These are phyloP conservation scores for Aethionema arabicum DNA, from an alignment of 345 rosid species.

Conservation along the genomic window DNA sequence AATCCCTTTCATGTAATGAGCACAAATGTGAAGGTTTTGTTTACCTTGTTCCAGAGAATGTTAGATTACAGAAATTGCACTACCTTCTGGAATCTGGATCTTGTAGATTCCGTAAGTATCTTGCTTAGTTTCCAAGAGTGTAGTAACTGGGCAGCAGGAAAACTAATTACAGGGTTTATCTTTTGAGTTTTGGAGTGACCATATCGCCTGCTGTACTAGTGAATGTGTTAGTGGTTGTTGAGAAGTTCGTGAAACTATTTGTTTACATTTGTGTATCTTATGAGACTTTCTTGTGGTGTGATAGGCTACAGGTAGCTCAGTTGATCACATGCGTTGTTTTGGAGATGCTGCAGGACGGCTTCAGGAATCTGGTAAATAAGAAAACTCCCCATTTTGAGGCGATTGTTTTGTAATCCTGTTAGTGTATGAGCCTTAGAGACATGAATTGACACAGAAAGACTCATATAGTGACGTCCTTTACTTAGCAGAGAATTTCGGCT, in stretches of 20 bases:
- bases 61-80: background rate
- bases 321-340: slow-evolving; percentile 83
- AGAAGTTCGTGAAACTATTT: background rate
- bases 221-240: slow-evolving; percentile 10
- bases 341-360: slow-evolving; percentile 77
- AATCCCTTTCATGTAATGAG: background rate
- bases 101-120: slow-evolving; percentile 6
- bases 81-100: background rate
- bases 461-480: no score
- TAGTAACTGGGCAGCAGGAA: background rate
- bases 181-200: background rate
- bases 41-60: background rate
- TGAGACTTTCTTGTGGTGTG: slow-evolving; percentile 19
- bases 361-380: slow-evolving; percentile 66
- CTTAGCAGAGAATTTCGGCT: no score
- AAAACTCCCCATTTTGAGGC: background rate
- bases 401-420: background rate
- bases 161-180: background rate
- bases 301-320: slow-evolving; percentile 66
- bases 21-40: background rate
- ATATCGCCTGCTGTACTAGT: background rate
- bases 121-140: slow-evolving; percentile 11
- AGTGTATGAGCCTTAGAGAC: background rate
- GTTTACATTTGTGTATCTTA: slow-evolving; percentile 15
- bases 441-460: no score